Base-by-base conservation (phyloP, 805 yeast species). In the Lipomyces sp. region DNA sequence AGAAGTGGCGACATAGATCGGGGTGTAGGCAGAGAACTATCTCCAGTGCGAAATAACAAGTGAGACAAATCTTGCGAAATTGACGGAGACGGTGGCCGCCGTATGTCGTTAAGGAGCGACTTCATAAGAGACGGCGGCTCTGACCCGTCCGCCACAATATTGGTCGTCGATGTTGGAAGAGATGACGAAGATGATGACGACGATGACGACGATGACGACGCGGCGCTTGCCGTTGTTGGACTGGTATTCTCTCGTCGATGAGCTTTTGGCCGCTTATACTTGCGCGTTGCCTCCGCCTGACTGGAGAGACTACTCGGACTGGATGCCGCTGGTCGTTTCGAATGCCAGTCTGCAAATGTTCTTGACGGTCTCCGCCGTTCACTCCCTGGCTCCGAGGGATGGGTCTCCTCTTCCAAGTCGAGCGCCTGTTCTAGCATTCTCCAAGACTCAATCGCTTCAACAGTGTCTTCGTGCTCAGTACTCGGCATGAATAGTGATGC, bases 381-480 rank as follows among this genome's bases (percentile, higher is more conserved):
- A 2, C 26, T 18, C 2, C 46, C 39, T 6, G 46, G n/a, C 28
- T 29, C 35, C 24, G 43, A 19, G 1, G 57, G 34, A 19, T 29
- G 33, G 28, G 61, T 39, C 37, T 50, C 26, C 40, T 48, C 63
- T 19, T 55, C 43, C 8, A 54, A 40, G 41, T 49, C 55, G 13
- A 52, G 52, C 14, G 68, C 68, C 43, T 50, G 57, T 41, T 62
- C 69, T 16, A 64, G 57, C 61, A 61, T 57, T 21, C 58, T 54
- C 69, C 69, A 65, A 2, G 68, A 65, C 39, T 61, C 60, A 4
- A 39, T 44, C 47, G 62, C 65, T 21, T 62, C 67, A 6, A 58
- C 56, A 11, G 61, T 45, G 35, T 51, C 55, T 18, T n/a, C 44
- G 10, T 42, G 44, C 16, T 42, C 35, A n/a, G 35, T 32, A 22